Evolutionary conservation across 805 yeast genomes (phyloP).

Genomic region (Myxozyma mucilagina): DNA sequence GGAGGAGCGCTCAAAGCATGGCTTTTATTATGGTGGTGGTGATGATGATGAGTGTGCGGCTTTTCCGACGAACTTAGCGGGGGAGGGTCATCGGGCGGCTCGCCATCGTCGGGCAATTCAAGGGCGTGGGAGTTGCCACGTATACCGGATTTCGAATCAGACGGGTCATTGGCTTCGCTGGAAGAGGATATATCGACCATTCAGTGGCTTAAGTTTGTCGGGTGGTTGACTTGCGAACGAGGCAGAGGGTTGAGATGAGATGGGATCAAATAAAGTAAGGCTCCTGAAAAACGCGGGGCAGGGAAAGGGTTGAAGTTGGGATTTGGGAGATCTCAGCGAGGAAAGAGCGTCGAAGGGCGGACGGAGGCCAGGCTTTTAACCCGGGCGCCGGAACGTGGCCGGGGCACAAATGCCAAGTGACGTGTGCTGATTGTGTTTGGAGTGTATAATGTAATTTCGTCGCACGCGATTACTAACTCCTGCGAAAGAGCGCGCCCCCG

Average conservation of each 20-base stretch:
- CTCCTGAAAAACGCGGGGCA: no score
- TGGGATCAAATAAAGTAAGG: background rate
- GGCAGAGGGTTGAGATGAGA: background rate
- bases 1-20: conserved; percentile 22
- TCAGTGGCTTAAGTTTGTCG: background rate
- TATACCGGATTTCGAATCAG: conserved; percentile 31
- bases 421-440: background rate
- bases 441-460: no score
- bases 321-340: background rate
- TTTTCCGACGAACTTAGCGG: conserved; percentile 9
- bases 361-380: background rate
- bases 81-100: conserved; percentile 28
- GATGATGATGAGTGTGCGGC: background rate
- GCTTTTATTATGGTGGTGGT: conserved; percentile 14
- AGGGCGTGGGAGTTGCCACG: conserved; percentile 20
- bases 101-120: conserved; percentile 3
- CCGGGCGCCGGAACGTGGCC: no score
- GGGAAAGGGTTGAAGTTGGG: background rate
- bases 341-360: no score
- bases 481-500: no score
- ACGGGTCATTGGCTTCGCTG: conserved; percentile 29
- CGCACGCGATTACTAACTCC: no score
- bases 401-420: no score
- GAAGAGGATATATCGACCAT: conserved; percentile 29
- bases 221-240: background rate